Evolutionary conservation across 2,329 filamentous ascomycete species (phyloP), one percentile per base, ranked within the genome.

Genomic region (Cladosporium phlei): DNA sequence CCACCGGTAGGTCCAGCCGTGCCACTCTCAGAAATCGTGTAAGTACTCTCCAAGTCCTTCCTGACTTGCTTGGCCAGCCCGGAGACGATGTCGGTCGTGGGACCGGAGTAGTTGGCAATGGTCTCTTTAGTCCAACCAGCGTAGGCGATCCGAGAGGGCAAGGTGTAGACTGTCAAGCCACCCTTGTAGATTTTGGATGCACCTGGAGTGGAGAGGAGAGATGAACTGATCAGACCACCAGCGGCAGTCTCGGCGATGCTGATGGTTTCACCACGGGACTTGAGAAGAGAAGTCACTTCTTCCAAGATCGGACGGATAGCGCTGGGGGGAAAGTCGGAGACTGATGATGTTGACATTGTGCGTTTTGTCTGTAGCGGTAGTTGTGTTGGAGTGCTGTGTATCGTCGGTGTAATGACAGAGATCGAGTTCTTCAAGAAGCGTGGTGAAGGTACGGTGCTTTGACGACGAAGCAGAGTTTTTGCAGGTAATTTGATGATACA

Each of bases 1-100:
- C 79, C 80, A 10, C 76, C 78, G 1, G 76, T 80, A 7, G 80
- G 80, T 1, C 80, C 80, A n/a, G 80, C 80, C 2, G 79, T 83
- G 1, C 80, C 80, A 43, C 74, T 78, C 67, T 83, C 79, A 46
- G 69, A 70, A 6, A 83, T 57, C 7, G 74, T 73, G 57, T 82
- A 83, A 14, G 77, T 81, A 48, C 71, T 73, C 5, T 69, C 68
- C 20, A 83, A 61, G 34, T 71, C 76, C n/a, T 57, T 64, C n/a
- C 79, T 64, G 21, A 79, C 75, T 55, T 80, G 73, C 30, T 71
- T 69, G 0, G 80, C 80, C 6, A 84, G 58, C 0, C 72, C 75
- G 1, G 68, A 64, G 2, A 83, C 80, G 42, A 83, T 70, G 1
- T 73, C 70, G 0, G 77, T 71, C 1, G 77, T 82, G 0, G 80